Evolutionary conservation across 768 basidiomycete species (phyloP), one percentile per base, ranked within the genome.

Genomic region (Lactifluus rugatus): DNA sequence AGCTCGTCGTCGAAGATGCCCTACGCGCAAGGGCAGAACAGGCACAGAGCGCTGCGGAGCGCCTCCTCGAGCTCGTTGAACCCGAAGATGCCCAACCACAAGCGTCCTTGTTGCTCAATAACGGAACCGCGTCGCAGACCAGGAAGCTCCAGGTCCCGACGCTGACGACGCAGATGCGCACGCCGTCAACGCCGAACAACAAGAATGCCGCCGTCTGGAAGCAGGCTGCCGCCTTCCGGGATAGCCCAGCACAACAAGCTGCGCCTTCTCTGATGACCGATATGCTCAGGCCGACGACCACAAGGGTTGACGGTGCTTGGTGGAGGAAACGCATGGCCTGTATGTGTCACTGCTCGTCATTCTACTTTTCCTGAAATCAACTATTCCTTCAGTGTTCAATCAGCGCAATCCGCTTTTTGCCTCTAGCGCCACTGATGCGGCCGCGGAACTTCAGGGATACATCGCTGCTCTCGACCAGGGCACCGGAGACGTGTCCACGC

Each of bases 41-140:
- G 68, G 94, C 94, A 0, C 90, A 93, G 68, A 93, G 90, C 67
- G 89, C 93, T 8, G 94, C 94, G 0, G 86, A 91, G 68, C 80
- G 90, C 49, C 72, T 97, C 26, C 69, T 95, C 39, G 94, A 96
- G 69, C 77, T 95, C 16, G 86, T 89, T 13, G 89, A 92, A 61
- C 81, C 85, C 14, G 89, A 90, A 48, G 85, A 83, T 13, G 25
- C 32, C 1, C 62, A 52, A 17, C 56, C 52, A 13, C 47, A 41
- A 9, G 31, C 54, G 26, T 64, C 64, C 13, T 50, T 64, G 21
- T 32, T 61, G 19, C 55, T 61, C 44, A 56, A 58, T 21, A 64
- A 63, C 25, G 41, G 75, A 75, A 69, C 67, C 51, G 58, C 70
- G 25, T 71, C 74, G 17, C 69, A 73, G 11, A 82, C 78, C 57